These are phyloP conservation scores for Globisporangium sylvaticum DNA, from an alignment of 352 stramenopile species.

Conservation along the genomic window DNA sequence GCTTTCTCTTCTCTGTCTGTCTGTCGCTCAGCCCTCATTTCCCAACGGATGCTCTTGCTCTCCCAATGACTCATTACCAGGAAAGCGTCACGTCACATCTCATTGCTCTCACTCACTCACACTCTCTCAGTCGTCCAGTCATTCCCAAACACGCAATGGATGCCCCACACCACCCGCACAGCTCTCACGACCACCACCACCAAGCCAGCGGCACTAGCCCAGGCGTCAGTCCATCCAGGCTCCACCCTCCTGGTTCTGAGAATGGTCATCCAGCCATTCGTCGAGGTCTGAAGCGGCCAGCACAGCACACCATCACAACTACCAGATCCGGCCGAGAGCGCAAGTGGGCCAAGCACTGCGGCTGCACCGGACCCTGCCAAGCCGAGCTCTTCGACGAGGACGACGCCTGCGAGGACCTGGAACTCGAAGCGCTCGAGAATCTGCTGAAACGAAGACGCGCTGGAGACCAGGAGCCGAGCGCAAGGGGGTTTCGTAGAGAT, in stretches of 20 bases:
- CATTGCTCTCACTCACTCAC: not conserved
- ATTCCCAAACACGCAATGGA: not conserved
- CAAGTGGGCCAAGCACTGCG: constrained; percentile 14
- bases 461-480: not conserved
- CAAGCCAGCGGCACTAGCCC: not conserved
- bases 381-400: constrained; percentile 8
- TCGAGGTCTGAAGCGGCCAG: constrained; percentile 6
- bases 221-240: not conserved
- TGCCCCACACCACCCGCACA: not conserved
- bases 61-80: constrained; percentile 1
- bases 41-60: not conserved
- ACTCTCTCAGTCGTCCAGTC: not conserved
- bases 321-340: not conserved
- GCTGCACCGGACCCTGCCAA: constrained; percentile 4
- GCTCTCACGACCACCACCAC: not conserved
- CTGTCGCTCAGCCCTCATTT: not conserved
- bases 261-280: not conserved
- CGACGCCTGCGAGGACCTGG: constrained; percentile 4
- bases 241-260: not conserved
- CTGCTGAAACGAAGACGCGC: not conserved
- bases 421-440: not conserved
- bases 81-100: not conserved
- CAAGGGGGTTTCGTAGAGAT: not conserved
- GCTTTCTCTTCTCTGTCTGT: not conserved
- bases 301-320: not conserved